Base-by-base conservation (phyloP, 495 filamentous ascomycete species). In the Lichenothelia convexa region DNA sequence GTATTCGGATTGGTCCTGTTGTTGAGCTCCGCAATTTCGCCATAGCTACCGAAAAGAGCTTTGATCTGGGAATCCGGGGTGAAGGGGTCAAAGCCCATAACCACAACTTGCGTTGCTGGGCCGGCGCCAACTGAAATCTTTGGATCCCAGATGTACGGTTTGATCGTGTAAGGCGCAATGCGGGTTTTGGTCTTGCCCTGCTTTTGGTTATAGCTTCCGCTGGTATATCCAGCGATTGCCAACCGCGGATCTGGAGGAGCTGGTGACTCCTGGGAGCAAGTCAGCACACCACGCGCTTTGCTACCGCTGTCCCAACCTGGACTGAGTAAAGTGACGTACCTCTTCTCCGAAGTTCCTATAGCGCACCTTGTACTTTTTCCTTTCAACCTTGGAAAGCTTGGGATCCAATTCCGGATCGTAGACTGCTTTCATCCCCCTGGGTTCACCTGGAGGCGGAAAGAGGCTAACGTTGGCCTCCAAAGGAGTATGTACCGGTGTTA, bases 1-100 rank as follows among this genome's bases (percentile, higher is more conserved):
- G 82, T 94, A 26, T 80, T 75, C 4, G 89, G 89, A 53, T 95
- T 78, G 35, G 86, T 83, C 50, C 85, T 80, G 47, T 93, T 92
- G 44, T 78, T 80, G 41, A 89, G 75, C 44, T 83, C 78, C 23
- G 77, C 73, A 34, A 99, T 79, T 34, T 93, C 84, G 32, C 89
- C 89, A 58, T 78, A 94, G 21, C 71, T 73, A 17, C 80, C 71
- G 46, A 95, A 94, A 16, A 83, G 65, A 18, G 75, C 72, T n/a
- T 63, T 71, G 26, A 95, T 68, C 37, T 82, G 80, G 34, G 74
- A 68, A 43, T 86, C 73, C 13, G 79, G 67, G 6, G 77, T 78
- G 42, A 99, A 60, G 4, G 89, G 83, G 55, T 94, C 86, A 50
- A 94, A 92, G 3, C 86, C 84, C n/a, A 71, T 83, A 15, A 93